A percentile compares a stretch with the other conserved stretches of the same genome.
Evolutionary conservation across 305 asterid genomes (phyloP).

Genomic region (Salvia sclarea): DNA sequence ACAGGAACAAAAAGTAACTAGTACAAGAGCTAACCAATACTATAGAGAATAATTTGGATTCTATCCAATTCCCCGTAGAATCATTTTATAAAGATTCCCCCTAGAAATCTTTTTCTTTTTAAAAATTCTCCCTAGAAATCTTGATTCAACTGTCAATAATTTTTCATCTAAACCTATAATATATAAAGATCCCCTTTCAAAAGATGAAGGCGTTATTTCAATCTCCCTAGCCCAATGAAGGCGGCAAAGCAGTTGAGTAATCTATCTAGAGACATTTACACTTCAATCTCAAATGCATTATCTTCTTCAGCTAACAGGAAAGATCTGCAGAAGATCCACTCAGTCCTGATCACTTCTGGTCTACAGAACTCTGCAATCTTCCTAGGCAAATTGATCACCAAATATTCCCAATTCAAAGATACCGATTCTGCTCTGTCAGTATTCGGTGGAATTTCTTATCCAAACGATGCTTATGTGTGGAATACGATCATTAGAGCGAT

Average conservation of each 20-base stretch:
- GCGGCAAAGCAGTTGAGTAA: conserved; percentile 29
- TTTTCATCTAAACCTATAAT: too few relatives aligned
- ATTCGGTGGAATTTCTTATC: conserved; percentile 39
- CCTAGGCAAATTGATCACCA: conserved; percentile 65
- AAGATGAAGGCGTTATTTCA: background rate
- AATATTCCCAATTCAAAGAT: conserved; percentile 62
- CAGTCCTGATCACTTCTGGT: conserved; percentile 52
- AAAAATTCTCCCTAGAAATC: too few relatives aligned
- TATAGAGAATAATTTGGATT: too few relatives aligned
- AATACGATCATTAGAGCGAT: conserved; percentile 73
- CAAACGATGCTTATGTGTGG: conserved; percentile 52
- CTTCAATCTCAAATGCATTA: conserved; percentile 54
- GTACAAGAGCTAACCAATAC: too few relatives aligned
- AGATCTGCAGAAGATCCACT: conserved; percentile 57
- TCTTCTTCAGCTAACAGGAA: conserved; percentile 40
- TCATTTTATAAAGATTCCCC: too few relatives aligned
- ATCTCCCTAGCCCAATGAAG: conserved; percentile 35
- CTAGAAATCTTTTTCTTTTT: too few relatives aligned
- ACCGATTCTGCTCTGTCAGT: conserved; percentile 48
- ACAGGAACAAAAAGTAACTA: too few relatives aligned
- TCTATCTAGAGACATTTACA: conserved; percentile 35
- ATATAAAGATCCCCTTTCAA: too few relatives aligned
- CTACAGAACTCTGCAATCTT: conserved; percentile 47
- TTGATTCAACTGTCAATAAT: too few relatives aligned
- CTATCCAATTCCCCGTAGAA: too few relatives aligned